phyloP scores from a whole-genome alignment of 2,329 filamentous ascomycete species.

The Immersiporthe knoxdaviesiana region DNA sequence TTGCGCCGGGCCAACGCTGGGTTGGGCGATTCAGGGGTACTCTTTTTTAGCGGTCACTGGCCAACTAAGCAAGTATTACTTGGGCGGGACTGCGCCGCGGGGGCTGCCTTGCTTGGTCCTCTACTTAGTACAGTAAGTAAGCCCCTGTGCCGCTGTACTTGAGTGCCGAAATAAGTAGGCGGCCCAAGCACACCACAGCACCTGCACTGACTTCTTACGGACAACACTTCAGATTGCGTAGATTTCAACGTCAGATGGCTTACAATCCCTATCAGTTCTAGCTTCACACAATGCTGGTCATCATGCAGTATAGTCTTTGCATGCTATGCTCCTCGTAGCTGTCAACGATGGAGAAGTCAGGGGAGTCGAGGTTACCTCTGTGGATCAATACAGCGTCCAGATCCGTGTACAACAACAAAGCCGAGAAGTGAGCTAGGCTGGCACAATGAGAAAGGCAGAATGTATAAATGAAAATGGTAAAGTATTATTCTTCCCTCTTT shows the following conservation, averaged over 20 bases:
- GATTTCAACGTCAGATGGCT: background rate
- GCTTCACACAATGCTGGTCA: background rate
- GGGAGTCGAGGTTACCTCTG: background rate
- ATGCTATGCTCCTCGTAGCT: constrained; percentile 6
- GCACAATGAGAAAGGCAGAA: background rate
- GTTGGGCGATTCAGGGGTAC: background rate
- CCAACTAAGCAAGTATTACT: too few species aligned
- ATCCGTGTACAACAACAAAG: background rate
- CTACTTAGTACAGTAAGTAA: too few species aligned
- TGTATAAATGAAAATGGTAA: background rate
- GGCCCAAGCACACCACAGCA: too few species aligned
- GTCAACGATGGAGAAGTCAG: background rate
- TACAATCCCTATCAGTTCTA: background rate
- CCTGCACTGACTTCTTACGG: too few species aligned
- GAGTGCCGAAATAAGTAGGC: too few species aligned
- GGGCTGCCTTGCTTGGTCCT: background rate
- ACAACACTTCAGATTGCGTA: background rate
- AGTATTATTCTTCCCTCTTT: background rate
- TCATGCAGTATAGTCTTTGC: background rate
- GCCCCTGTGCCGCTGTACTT: too few species aligned
- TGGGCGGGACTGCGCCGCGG: too few species aligned
- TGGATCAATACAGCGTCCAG: constrained; percentile 1
- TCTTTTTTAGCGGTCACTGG: background rate
- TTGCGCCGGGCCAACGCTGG: background rate
- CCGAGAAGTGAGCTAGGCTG: too few species aligned